These are phyloP conservation scores for Huntiella bhutanensis DNA, from an alignment of 2,329 filamentous ascomycete genomes.

Conservation along the genomic window DNA sequence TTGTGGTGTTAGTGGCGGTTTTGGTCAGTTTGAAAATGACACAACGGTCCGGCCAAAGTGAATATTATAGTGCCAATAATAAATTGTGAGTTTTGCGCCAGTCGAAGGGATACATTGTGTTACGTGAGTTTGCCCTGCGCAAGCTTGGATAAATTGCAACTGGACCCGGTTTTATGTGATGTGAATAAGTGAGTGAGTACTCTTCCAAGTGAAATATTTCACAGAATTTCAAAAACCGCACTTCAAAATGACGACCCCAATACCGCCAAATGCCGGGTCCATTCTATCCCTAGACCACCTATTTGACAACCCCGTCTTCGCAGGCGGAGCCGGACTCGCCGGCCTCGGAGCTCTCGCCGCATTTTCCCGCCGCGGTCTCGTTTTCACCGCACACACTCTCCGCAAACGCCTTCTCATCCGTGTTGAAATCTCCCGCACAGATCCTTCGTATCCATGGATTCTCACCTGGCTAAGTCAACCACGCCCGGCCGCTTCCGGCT, in stretches of 20 bases:
- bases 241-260: not conserved
- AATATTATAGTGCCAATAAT: too few species aligned
- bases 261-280: constrained; percentile 1
- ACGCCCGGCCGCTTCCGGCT: constrained; percentile 40
- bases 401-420: constrained; percentile 80
- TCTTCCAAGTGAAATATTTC: too few species aligned
- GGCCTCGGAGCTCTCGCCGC: constrained; percentile 67
- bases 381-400: constrained; percentile 53
- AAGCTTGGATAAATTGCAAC: too few species aligned
- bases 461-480: constrained; percentile 84
- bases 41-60: too few species aligned
- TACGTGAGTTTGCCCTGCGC: too few species aligned
- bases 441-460: constrained; percentile 86
- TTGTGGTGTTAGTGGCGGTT: too few species aligned
- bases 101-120: too few species aligned
- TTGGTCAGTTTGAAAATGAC: too few species aligned
- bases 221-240: not conserved
- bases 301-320: constrained; percentile 44
- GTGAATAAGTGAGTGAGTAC: too few species aligned
- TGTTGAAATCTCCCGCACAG: constrained; percentile 85
- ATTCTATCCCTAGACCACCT: constrained; percentile 20
- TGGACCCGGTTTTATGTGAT: too few species aligned
- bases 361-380: constrained; percentile 58
- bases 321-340: constrained; percentile 73
- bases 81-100: too few species aligned